Percentiles rank a stretch among this genome's conserved stretches.
phyloP scores from a whole-genome alignment of 805 yeast genomes.

The Monosporozyma servazzii region DNA sequence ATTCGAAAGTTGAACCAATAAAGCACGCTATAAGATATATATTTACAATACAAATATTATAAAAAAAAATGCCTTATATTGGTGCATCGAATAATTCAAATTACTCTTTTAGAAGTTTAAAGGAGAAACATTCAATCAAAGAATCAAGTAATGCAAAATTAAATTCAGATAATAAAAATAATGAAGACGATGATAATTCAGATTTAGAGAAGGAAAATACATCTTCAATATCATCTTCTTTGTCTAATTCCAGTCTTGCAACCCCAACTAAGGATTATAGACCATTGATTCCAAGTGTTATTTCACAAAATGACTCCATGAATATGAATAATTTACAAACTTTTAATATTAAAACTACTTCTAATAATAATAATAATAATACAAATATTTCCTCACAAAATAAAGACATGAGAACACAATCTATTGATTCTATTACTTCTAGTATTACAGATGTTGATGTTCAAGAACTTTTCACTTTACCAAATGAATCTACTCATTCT shows the following conservation, averaged over 20 bases:
- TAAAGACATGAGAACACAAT: conserved; percentile 6
- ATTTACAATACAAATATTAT: too few relatives aligned
- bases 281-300: neutral
- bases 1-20: neutral
- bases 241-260: neutral
- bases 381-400: neutral
- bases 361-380: too few relatives aligned
- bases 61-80: conserved; percentile 24
- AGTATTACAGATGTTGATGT: conserved; percentile 22
- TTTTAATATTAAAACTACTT: neutral
- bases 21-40: neutral
- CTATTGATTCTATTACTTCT: conserved; percentile 9
- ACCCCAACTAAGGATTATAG: conserved; percentile 2
- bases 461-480: conserved; percentile 50
- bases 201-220: neutral
- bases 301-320: neutral
- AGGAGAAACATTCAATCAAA: conserved; percentile 21
- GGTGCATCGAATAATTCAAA: conserved; percentile 25
- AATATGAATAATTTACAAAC: neutral
- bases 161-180: neutral
- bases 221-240: neutral
- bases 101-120: conserved; percentile 18
- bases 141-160: neutral
- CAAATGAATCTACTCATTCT: conserved; percentile 74
- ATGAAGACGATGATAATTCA: neutral